Base-by-base conservation (phyloP, 116 monocot genomes). In the Posidonia oceanica region DNA sequence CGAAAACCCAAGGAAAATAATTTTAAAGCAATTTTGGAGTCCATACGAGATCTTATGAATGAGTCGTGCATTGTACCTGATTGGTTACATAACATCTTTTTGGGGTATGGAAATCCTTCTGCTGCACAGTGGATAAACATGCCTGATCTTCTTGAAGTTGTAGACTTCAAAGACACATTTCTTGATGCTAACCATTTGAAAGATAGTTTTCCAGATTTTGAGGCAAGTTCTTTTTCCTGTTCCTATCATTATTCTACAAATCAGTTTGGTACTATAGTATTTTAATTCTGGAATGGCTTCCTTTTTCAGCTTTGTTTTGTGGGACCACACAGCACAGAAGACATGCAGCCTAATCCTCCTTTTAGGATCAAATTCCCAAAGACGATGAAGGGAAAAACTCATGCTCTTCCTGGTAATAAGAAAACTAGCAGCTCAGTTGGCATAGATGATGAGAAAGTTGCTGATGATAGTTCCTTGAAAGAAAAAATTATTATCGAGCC, bases 1-100 rank as follows among this genome's bases (percentile, higher is more conserved):
- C 83, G 98, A 75, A 98, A 98, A 72, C 98, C 98, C 15, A 98
- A 98, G 77, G 98, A 98, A 68, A 98, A 98, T 69, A 98, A 98
- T 66, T 98, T 98, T 62, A 98, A 98, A 78, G 98, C 98, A 44
- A 98, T 98, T 76, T 75, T 98, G 56, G 98, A 98, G 68, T 98
- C 98, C 21, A 98, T 98, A 71, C 75, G 98, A 17, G 98, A 93
- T 72, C 87, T 98, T 40, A 98, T 98, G 98, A 98, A 98, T 80
- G 98, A 98, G 81, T 78, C 80, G 36, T 98, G 89, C 63, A 87
- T 93, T 66, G 98, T 93, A 75, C 98, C 98, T 65, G 90, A 90
- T 71, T 98, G 98, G 98, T 71, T 98, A 55, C 93, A 98, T 71
- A 89, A 98, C 56, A 80, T 93, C 67, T 98, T 98, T 76, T 78